Evolutionary conservation across 2,329 filamentous ascomycete genomes (phyloP).

Genomic region (Stachybotrys echinatus): DNA sequence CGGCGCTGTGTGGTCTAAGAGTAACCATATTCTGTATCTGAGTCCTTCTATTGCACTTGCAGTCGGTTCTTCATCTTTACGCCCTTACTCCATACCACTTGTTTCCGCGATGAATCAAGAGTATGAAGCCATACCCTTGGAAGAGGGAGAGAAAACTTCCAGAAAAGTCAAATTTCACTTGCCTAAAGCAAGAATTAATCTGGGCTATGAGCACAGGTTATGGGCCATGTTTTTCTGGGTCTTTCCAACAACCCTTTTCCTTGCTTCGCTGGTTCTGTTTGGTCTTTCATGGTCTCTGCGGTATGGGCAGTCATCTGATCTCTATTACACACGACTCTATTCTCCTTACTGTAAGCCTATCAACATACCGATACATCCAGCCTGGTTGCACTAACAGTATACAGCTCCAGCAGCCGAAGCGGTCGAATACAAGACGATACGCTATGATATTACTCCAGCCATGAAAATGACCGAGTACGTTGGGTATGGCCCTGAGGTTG

Average conservation of each 20-base stretch:
- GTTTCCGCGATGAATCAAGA: constrained; percentile 7
- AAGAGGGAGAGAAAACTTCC: constrained; percentile 8
- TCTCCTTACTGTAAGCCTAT: constrained; percentile 36
- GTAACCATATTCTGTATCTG: no score
- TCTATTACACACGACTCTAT: constrained; percentile 30
- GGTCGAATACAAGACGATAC: constrained; percentile 42
- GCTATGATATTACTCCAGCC: constrained; percentile 43
- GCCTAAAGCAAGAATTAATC: neutral
- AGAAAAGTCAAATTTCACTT: neutral
- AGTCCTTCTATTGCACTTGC: no score
- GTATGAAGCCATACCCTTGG: constrained; percentile 9
- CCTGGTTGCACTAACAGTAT: constrained; percentile 8
- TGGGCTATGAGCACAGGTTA: constrained; percentile 5
- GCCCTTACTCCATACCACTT: neutral
- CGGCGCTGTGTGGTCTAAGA: no score
- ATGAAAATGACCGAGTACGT: constrained; percentile 43
- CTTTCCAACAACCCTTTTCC: neutral
- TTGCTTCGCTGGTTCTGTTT: neutral
- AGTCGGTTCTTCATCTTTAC: no score
- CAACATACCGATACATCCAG: neutral
- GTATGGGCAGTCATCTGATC: constrained; percentile 18
- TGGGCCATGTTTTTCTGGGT: neutral
- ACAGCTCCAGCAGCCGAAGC: constrained; percentile 40
- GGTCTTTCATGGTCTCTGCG: constrained; percentile 7
- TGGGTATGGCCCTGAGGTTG: constrained; percentile 50